Percentiles rank a stretch among this genome's conserved stretches.
phyloP scores from a whole-genome alignment of 2,329 filamentous ascomycete species.

The Neofusicoccum sp. region DNA sequence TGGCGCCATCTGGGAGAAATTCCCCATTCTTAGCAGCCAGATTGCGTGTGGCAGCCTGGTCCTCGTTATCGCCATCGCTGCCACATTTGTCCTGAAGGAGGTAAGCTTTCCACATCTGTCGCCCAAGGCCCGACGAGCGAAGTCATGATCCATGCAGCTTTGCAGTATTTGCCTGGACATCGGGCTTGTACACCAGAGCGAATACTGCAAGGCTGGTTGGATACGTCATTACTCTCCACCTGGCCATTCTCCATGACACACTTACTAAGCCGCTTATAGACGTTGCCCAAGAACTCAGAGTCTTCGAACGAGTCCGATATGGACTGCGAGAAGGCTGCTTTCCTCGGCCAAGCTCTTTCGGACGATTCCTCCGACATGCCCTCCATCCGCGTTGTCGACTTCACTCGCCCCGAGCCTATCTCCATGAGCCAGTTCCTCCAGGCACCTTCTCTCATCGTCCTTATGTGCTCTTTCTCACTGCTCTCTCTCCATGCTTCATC shows the following conservation, averaged over 20 bases:
- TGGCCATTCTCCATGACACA: not conserved
- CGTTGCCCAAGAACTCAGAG: not conserved
- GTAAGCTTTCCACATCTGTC: constrained; percentile 26
- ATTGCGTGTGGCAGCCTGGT: constrained; percentile 48
- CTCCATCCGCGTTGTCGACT: constrained; percentile 39
- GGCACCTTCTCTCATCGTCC: constrained; percentile 48
- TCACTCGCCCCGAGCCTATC: constrained; percentile 43
- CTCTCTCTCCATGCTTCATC: constrained; percentile 60
- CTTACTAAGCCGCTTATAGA: constrained; percentile 23
- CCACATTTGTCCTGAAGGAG: constrained; percentile 46
- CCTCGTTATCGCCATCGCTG: constrained; percentile 43
- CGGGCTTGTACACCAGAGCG: not conserved
- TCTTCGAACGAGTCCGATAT: constrained; percentile 26
- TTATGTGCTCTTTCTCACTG: constrained; percentile 54
- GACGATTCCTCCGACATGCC: constrained; percentile 40
- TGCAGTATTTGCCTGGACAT: not conserved
- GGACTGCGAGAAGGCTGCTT: constrained; percentile 51
- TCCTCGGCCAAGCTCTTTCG: constrained; percentile 43
- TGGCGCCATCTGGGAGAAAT: constrained; percentile 46
- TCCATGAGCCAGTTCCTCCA: constrained; percentile 49
- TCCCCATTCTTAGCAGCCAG: constrained; percentile 48
- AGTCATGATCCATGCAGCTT: not conserved
- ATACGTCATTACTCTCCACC: constrained; percentile 2
- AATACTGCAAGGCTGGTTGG: not conserved
- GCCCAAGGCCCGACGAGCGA: not conserved